These are phyloP conservation scores for Cyathus striatus DNA, from an alignment of 768 basidiomycete genomes.

Conservation along the genomic window DNA sequence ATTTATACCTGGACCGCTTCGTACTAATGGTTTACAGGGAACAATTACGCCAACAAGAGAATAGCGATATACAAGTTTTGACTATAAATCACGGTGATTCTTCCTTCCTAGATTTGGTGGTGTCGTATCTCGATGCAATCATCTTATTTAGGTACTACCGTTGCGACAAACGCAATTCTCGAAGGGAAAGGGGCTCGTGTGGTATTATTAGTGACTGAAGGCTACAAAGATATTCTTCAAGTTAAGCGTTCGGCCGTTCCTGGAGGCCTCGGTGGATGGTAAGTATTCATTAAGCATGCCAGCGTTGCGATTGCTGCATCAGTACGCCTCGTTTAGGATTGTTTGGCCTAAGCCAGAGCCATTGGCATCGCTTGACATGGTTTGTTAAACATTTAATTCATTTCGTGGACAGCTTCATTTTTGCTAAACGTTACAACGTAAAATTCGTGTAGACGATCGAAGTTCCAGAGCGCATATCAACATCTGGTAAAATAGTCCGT, in stretches of 20 bases:
- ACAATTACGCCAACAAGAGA: constrained; percentile 6
- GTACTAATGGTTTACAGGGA: constrained; percentile 7
- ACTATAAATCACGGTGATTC: constrained; percentile 16
- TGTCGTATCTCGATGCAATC: not conserved
- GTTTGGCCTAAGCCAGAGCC: constrained; percentile 21
- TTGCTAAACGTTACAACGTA: too few species aligned
- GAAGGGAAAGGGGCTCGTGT: constrained; percentile 22
- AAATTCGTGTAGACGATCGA: constrained; percentile 22
- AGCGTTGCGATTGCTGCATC: constrained; percentile 4
- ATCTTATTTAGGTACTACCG: constrained; percentile 11
- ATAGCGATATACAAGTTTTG: constrained; percentile 5
- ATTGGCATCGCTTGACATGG: constrained; percentile 20
- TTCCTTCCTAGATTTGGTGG: not conserved
- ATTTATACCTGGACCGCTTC: not conserved
- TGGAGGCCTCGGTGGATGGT: constrained; percentile 18
- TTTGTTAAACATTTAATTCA: constrained; percentile 4
- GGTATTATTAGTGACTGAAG: constrained; percentile 22
- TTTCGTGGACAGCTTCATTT: not conserved
- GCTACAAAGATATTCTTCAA: constrained; percentile 14
- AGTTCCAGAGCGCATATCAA: constrained; percentile 21
- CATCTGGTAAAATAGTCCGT: constrained; percentile 17
- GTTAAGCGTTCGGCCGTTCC: constrained; percentile 13
- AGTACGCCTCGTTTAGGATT: constrained; percentile 13
- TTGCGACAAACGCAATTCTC: constrained; percentile 24
- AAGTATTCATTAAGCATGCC: constrained; percentile 4